These are phyloP conservation scores for Phycomyces blakesleeanus DNA, from an alignment of 192 early-diverging fungal species.

Conservation along the genomic window DNA sequence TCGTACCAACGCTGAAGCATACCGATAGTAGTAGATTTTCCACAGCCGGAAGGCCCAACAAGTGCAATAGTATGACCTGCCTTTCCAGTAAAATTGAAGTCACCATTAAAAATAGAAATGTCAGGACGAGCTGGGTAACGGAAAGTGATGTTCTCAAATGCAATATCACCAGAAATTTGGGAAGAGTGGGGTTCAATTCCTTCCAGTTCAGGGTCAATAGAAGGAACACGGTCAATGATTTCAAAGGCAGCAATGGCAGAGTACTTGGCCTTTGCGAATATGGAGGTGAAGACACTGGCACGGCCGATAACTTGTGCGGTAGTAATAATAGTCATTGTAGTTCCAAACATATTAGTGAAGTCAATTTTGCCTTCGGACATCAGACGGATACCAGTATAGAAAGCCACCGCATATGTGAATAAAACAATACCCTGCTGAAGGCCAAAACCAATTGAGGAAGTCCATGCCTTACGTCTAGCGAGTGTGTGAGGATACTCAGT, in stretches of 20 bases:
- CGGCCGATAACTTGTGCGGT: slow-evolving; percentile 60
- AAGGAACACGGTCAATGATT: slow-evolving; percentile 63
- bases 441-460: slow-evolving; percentile 71
- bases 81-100: slow-evolving; percentile 40
- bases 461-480: slow-evolving; percentile 58
- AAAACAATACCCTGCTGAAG: slow-evolving; percentile 69
- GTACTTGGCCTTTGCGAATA: slow-evolving; percentile 73
- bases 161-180: slow-evolving; percentile 42
- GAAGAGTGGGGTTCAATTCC: slow-evolving; percentile 35
- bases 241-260: slow-evolving; percentile 70
- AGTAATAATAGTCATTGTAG: slow-evolving; percentile 77
- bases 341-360: slow-evolving; percentile 54
- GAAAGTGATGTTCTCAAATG: slow-evolving; percentile 55
- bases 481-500: slow-evolving; percentile 68
- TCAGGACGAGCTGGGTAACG: slow-evolving; percentile 63
- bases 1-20: slow-evolving; percentile 84
- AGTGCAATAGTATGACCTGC: slow-evolving; percentile 77
- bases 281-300: slow-evolving; percentile 66
- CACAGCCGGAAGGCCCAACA: slow-evolving; percentile 81
- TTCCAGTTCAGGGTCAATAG: slow-evolving; percentile 55
- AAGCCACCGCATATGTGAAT: slow-evolving; percentile 70
- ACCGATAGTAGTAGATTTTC: slow-evolving; percentile 67
- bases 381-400: slow-evolving; percentile 69
- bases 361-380: slow-evolving; percentile 46
- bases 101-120: slow-evolving; percentile 57